Evolutionary conservation across 352 stramenopile genomes (phyloP).

Genomic region (Aphanomyces euteiches): DNA sequence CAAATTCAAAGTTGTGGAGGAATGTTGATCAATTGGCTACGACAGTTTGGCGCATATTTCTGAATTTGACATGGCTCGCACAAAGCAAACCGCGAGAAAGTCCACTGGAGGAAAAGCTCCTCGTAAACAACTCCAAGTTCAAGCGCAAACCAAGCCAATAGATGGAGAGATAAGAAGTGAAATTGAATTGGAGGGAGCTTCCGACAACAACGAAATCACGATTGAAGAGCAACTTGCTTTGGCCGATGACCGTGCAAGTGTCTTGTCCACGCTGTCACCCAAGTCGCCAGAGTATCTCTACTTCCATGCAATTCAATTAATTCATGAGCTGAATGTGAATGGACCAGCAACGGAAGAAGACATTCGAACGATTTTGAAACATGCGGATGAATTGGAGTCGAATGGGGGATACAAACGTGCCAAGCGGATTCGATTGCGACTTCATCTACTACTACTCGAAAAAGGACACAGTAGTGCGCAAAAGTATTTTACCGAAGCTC

Average conservation of each 20-base stretch:
- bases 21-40: no score
- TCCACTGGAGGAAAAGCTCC: conserved; percentile 31
- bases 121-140: conserved; percentile 24
- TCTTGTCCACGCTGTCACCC: conserved; percentile 4
- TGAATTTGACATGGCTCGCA: conserved; percentile 23
- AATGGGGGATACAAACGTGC: background rate
- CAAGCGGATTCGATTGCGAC: conserved; percentile 5
- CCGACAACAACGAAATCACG: background rate
- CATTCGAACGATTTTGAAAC: conserved; percentile 6
- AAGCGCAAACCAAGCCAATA: background rate
- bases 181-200: conserved; percentile 9
- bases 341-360: background rate
- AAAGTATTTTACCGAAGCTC: background rate
- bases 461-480: background rate
- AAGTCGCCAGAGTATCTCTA: conserved; percentile 19
- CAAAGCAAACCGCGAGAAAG: conserved; percentile 33
- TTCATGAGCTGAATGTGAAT: conserved; percentile 17
- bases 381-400: background rate
- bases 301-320: conserved; percentile 22
- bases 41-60: no score
- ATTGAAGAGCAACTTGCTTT: conserved; percentile 21
- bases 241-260: background rate
- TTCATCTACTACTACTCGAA: conserved; percentile 20
- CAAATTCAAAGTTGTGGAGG: no score
- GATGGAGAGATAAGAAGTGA: background rate